Evolutionary conservation across 768 basidiomycete species (phyloP).

Genomic region (Leucocoprinus sp.): DNA sequence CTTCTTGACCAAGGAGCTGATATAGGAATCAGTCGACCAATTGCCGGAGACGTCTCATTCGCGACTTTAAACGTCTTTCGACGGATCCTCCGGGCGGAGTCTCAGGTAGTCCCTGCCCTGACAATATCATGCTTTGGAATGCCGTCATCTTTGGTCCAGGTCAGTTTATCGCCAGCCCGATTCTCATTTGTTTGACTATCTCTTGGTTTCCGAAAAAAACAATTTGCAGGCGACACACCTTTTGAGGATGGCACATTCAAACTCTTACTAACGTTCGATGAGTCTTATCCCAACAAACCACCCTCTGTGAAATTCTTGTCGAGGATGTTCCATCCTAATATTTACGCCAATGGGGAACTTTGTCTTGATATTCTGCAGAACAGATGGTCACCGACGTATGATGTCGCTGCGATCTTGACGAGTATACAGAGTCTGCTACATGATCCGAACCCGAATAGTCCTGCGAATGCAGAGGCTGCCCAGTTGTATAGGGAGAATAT

Average conservation of each 20-base stretch:
- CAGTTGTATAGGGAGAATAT: constrained; percentile 95
- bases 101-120: constrained; percentile 92
- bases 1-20: neutral
- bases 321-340: constrained; percentile 98
- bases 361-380: constrained; percentile 99
- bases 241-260: constrained; percentile 99
- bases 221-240: constrained; percentile 84
- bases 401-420: constrained; percentile 96
- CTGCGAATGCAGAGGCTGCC: constrained; percentile 97
- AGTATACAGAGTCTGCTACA: constrained; percentile 93
- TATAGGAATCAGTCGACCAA: constrained; percentile 66
- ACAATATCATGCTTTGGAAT: constrained; percentile 99
- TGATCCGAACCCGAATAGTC: constrained; percentile 97
- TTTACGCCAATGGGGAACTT: constrained; percentile 96
- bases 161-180: constrained; percentile 27
- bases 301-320: constrained; percentile 96
- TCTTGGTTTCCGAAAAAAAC: too few relatives aligned
- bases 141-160: constrained; percentile 99
- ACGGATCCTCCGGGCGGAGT: constrained; percentile 95
- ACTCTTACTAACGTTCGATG: constrained; percentile 90
- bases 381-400: constrained; percentile 97
- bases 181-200: neutral
- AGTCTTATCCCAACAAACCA: constrained; percentile 97
- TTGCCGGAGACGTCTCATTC: constrained; percentile 90
- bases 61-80: constrained; percentile 94